phyloP scores from a whole-genome alignment of 495 filamentous ascomycete genomes.

The Ramalina intermedia region DNA sequence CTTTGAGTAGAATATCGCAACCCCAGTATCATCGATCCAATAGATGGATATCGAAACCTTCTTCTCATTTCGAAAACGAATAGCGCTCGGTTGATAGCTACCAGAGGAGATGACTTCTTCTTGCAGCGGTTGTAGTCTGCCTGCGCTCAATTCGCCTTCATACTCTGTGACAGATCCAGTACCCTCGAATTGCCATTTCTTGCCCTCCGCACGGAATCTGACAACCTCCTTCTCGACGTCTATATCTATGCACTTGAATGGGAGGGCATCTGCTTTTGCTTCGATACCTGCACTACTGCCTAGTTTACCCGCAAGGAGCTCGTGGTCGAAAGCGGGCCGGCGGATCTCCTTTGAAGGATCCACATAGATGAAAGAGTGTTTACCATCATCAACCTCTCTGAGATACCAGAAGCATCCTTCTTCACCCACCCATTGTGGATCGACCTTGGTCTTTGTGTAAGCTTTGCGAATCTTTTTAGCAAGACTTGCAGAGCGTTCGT shows the following conservation, averaged over 20 bases:
- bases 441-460: not conserved
- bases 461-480: not conserved
- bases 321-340: slow-evolving; percentile 5
- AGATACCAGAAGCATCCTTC: slow-evolving; percentile 4
- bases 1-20: not conserved
- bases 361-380: slow-evolving; percentile 1
- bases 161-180: slow-evolving; percentile 1
- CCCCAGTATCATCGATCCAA: slow-evolving; percentile 4
- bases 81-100: not conserved
- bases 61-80: not conserved
- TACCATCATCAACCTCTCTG: not conserved
- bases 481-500: slow-evolving; percentile 1
- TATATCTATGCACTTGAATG: slow-evolving; percentile 1
- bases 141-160: slow-evolving; percentile 6
- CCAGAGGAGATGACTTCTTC: not conserved
- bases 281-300: not conserved
- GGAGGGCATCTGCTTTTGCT: slow-evolving; percentile 2
- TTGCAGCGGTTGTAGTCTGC: not conserved
- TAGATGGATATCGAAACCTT: not conserved
- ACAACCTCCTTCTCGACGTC: not conserved
- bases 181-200: slow-evolving; percentile 1
- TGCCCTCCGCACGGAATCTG: slow-evolving; percentile 3
- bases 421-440: not conserved
- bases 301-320: not conserved
- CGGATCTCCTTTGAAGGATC: slow-evolving; percentile 2